Evolutionary conservation across 2,329 filamentous ascomycete genomes (phyloP).

Genomic region (Ophiostoma novo-ulmi): DNA sequence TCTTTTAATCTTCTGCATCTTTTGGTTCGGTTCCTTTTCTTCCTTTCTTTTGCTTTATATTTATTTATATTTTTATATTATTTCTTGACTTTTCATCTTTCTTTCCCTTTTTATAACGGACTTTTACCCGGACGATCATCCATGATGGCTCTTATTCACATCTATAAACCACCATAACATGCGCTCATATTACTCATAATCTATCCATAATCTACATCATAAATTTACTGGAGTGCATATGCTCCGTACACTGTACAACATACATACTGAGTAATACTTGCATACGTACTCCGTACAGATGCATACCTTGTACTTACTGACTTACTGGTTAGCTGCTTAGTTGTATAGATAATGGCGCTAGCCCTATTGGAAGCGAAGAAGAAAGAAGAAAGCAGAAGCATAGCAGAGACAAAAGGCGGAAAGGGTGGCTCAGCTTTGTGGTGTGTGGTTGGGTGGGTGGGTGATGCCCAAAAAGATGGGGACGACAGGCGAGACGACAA

Average conservation of each 20-base stretch:
- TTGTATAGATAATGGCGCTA: neutral
- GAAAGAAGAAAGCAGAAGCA: neutral
- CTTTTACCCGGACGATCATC: no score
- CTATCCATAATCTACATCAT: no score
- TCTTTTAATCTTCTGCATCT: neutral
- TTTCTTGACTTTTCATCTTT: neutral
- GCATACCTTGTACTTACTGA: neutral
- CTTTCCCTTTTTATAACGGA: neutral
- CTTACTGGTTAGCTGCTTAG: neutral
- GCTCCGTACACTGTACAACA: no score
- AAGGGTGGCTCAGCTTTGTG: neutral
- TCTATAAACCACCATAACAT: no score
- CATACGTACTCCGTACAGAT: neutral
- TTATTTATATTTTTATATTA: neutral
- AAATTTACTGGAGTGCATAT: no score
- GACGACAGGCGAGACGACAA: no score
- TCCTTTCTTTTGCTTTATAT: neutral
- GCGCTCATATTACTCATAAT: no score
- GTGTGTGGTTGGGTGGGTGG: neutral
- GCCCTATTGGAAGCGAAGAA: constrained; percentile 7
- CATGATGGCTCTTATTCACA: no score
- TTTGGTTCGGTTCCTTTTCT: neutral
- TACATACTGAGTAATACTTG: neutral
- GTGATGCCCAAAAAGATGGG: neutral
- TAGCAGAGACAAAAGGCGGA: neutral